A percentile compares a stretch with the other conserved stretches of the same genome.
These are phyloP conservation scores for Magnolia changhungtana DNA, from an alignment of 164 flowering plant genomes.

Conservation along the genomic window DNA sequence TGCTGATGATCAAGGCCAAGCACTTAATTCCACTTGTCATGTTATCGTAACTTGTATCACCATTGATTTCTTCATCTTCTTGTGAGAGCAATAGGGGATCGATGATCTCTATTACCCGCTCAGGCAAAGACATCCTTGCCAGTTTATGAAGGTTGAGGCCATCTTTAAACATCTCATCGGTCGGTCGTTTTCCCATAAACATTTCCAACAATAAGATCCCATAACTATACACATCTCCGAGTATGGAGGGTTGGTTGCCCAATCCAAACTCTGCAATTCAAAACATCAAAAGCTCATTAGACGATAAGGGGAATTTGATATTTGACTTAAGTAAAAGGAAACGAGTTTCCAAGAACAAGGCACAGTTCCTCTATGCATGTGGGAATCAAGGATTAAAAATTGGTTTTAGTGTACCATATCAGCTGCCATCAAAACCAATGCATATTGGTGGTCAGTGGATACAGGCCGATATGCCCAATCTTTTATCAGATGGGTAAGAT, in stretches of 20 bases:
- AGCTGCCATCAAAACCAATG: too few relatives aligned
- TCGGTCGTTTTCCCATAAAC: constrained; percentile 29
- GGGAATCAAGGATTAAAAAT: too few relatives aligned
- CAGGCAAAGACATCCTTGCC: background rate
- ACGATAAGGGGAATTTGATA: background rate
- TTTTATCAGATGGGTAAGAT: too few relatives aligned
- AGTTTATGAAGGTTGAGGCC: background rate
- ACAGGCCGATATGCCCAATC: too few relatives aligned
- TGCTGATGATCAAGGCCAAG: background rate
- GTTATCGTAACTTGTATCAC: background rate
- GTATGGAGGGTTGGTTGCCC: constrained; percentile 12
- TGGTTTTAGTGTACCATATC: too few relatives aligned
- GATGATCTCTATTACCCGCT: background rate
- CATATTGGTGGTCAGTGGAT: too few relatives aligned
- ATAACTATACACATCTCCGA: constrained; percentile 28
- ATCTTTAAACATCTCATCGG: constrained; percentile 12
- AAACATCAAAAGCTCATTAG: background rate
- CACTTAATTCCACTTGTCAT: background rate
- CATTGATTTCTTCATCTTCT: background rate
- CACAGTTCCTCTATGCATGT: too few relatives aligned
- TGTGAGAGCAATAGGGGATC: background rate
- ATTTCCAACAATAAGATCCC: constrained; percentile 33
- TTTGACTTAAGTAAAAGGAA: background rate
- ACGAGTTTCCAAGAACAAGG: too few relatives aligned
- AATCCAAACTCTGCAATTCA: constrained; percentile 28